Percentiles rank a stretch among this genome's conserved stretches.
phyloP scores from a whole-genome alignment of 2,329 filamentous ascomycete genomes.

The Aspergillus fischeri region DNA sequence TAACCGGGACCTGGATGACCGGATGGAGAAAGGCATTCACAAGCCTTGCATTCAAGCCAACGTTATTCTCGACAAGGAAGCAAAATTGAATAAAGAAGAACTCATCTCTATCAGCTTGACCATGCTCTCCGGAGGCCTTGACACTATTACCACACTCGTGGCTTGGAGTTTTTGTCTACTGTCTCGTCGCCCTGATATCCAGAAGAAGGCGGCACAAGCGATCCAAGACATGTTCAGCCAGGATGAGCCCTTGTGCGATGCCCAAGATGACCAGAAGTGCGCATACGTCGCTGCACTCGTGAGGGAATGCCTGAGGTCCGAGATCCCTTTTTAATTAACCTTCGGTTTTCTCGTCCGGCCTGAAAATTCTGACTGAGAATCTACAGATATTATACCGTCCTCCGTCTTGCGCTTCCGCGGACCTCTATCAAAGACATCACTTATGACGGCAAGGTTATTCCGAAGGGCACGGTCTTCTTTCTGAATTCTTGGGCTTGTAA shows the following conservation, averaged over 20 bases:
- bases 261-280: constrained; percentile 61
- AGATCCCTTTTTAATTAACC: neutral
- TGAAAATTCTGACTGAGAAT: constrained; percentile 3
- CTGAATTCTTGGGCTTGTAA: constrained; percentile 67
- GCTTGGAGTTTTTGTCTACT: constrained; percentile 62
- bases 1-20: constrained; percentile 56
- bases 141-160: constrained; percentile 63
- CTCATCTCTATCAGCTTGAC: constrained; percentile 63
- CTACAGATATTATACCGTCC: constrained; percentile 57
- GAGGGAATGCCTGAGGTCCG: constrained; percentile 55
- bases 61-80: constrained; percentile 60
- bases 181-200: constrained; percentile 57
- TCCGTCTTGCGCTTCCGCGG: constrained; percentile 59
- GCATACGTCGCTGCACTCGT: constrained; percentile 61
- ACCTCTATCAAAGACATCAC: constrained; percentile 57
- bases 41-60: constrained; percentile 65
- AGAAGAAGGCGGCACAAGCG: constrained; percentile 55
- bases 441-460: constrained; percentile 56
- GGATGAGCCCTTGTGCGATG: constrained; percentile 56
- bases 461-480: constrained; percentile 61
- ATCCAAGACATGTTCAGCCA: constrained; percentile 53
- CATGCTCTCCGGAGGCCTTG: constrained; percentile 64
- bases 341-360: neutral
- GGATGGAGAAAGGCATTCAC: constrained; percentile 58
- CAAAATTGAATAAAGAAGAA: constrained; percentile 59